phyloP scores from a whole-genome alignment of 2,329 filamentous ascomycete genomes.

The Amauroascus niger region DNA sequence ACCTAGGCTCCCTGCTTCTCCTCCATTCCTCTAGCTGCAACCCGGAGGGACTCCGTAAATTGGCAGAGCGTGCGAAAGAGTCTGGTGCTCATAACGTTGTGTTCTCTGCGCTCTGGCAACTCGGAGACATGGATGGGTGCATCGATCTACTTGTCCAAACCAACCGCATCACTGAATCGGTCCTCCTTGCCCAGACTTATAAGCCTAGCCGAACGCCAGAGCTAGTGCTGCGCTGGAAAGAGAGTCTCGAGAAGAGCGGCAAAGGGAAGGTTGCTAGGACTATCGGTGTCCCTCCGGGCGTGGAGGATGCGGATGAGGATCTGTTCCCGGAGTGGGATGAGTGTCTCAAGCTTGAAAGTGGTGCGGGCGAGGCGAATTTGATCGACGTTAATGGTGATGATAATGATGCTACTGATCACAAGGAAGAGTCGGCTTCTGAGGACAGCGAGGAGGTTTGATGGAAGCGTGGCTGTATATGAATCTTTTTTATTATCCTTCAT shows the following conservation, averaged over 20 bases:
- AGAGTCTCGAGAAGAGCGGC: conserved; percentile 68
- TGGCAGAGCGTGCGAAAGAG: conserved; percentile 65
- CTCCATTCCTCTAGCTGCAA: conserved; percentile 81
- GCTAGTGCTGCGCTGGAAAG: conserved; percentile 71
- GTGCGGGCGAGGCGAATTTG: conserved; percentile 46
- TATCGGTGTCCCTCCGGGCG: conserved; percentile 70
- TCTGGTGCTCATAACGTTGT: conserved; percentile 82
- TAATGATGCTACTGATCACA: conserved; percentile 23
- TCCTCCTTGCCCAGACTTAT: conserved; percentile 89
- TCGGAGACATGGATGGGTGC: conserved; percentile 73
- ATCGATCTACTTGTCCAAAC: conserved; percentile 71
- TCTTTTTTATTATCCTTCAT: not conserved
- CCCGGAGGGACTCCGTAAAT: conserved; percentile 58
- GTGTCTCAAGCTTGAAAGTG: conserved; percentile 69
- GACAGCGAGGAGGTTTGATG: conserved; percentile 14
- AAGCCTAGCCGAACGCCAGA: conserved; percentile 65
- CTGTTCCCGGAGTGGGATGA: conserved; percentile 96
- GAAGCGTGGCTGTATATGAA: conserved; percentile 13
- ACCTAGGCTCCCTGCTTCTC: conserved; percentile 78
- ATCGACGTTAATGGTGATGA: conserved; percentile 34
- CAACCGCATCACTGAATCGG: conserved; percentile 71
- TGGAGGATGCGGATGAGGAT: conserved; percentile 56
- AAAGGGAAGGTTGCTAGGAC: conserved; percentile 77
- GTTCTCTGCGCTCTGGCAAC: conserved; percentile 80
- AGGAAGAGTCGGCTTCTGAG: conserved; percentile 26